A percentile compares a stretch with the other conserved stretches of the same genome.
These are phyloP conservation scores for Gracilaria gracilis DNA, from an alignment of 23 red algal genomes.

Conservation along the genomic window DNA sequence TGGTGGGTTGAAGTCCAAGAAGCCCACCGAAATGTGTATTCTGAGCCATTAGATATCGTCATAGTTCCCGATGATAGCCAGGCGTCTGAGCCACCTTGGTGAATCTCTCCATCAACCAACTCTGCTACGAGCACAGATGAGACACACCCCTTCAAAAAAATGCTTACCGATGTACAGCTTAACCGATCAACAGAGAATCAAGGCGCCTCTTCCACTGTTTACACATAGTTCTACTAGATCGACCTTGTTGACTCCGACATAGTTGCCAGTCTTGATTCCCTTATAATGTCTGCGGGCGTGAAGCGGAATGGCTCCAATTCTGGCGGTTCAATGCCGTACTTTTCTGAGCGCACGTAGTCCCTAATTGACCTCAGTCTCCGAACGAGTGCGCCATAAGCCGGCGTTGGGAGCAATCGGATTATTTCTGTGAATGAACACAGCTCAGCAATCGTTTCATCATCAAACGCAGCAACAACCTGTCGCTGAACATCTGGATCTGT, in stretches of 20 bases:
- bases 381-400: conserved; percentile 57
- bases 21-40: conserved; percentile 28
- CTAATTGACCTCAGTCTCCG: conserved; percentile 41
- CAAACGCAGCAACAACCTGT: conserved; percentile 25
- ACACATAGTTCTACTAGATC: neutral
- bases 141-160: neutral
- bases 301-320: conserved; percentile 58
- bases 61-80: neutral
- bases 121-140: neutral
- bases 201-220: neutral
- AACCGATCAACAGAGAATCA: neutral
- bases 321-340: conserved; percentile 25
- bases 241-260: conserved; percentile 26
- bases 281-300: conserved; percentile 4
- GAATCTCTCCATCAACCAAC: neutral
- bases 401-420: conserved; percentile 46
- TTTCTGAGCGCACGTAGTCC: conserved; percentile 52
- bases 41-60: conserved; percentile 21
- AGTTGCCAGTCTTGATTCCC: conserved; percentile 46
- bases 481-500: conserved; percentile 62
- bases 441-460: conserved; percentile 55
- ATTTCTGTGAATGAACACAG: conserved; percentile 48
- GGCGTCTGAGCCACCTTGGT: neutral
- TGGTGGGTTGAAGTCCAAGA: conserved; percentile 56
- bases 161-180: too few species aligned